Evolutionary conservation across 768 basidiomycete species (phyloP), one percentile per base, ranked within the genome.

Genomic region (Piloderma croceum): DNA sequence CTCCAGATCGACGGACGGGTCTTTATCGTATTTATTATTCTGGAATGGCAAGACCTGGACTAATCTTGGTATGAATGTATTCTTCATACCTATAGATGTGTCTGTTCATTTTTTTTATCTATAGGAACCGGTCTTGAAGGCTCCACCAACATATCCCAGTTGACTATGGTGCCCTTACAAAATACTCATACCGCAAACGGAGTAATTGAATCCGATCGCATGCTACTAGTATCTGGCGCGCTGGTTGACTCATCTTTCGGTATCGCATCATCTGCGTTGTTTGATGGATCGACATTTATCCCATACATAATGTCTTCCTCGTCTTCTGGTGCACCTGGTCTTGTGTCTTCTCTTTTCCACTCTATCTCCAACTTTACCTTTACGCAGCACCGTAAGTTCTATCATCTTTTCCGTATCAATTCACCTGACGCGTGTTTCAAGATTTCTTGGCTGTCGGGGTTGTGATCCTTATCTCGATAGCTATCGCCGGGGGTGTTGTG

Each of bases 391-490:
- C 70, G 88, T 90, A 56, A 65, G 86, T 68, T 15, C 42, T 38
- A 34, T 43, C 24, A 12, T 32, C 29, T 15, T 42, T 38, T 21
- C n/a, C 19, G 11, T 33, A 45, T 18, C 52, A 27, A 10, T 38
- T 56, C 38, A 46, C 46, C 23, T 29, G n/a, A n/a, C n/a, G n/a
- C 25, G 32, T 38, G 7, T 23, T 22, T 24, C 50, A 7, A 90
- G 90, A 82, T 52, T 87, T 90, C 71, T 75, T 99, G 41, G 90
- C 93, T 1, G 77, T 79, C 18, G 96, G 94, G 2, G 74, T 98
- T 25, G 91, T 99, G 40, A 97, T 98, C 49, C 74, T 99, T 32
- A 92, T 99, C 50, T 93, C 92, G 2, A 96, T 99, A 47, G 96
- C 96, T 19, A 96, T 97, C 49, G 83, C 89, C 7, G 91, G 92